Evolutionary conservation across 179 eudicot genomes (phyloP), one percentile per base, ranked within the genome.

Genomic region (Drosera spatulata): DNA sequence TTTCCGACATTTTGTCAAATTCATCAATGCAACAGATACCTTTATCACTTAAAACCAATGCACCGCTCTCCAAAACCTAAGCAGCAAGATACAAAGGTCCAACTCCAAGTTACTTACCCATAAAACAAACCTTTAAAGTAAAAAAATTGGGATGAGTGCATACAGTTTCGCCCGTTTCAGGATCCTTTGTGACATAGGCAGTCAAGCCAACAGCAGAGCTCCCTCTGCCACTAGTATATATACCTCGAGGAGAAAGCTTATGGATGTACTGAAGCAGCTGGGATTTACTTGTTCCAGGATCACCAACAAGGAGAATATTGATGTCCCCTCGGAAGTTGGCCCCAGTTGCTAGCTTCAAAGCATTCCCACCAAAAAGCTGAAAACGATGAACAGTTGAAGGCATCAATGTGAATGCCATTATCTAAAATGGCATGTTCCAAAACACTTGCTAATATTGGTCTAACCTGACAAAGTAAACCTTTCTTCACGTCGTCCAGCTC

Each of bases 161-260:
- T 77, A 91, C 98, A 41, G 98, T 91, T 82, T 91, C 98, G 64
- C 98, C 96, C 41, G 96, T 88, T 73, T 91, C 98, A 50, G 98
- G 91, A 80, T 91, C 98, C 75, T 91, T 91, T 56, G 98, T 71
- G 59, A 91, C 95, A 79, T 88, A 91, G 53, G 98, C 98, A 62
- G 98, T 91, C 74, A 88, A 73, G 68, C 98, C 98, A 79, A 91
- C 98, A 37, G 98, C 98, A 67, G 98, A 91, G 73, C 98, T 91
- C 71, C 98, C 98, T 72, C 91, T 76, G 57, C 98, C 98, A 76
- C 98, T 91, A 7, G 98, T 88, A 66, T 88, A 91, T 50, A 91
- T 91, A 42, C 98, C 98, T 56, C 96, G 98, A 60, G 98, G 98
- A 65, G 98, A 79, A 59, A 91, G 71, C 72, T 91, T 91, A 75